These are phyloP conservation scores for Diplodia sapinea DNA, from an alignment of 2,329 filamentous ascomycete genomes.

Conservation along the genomic window DNA sequence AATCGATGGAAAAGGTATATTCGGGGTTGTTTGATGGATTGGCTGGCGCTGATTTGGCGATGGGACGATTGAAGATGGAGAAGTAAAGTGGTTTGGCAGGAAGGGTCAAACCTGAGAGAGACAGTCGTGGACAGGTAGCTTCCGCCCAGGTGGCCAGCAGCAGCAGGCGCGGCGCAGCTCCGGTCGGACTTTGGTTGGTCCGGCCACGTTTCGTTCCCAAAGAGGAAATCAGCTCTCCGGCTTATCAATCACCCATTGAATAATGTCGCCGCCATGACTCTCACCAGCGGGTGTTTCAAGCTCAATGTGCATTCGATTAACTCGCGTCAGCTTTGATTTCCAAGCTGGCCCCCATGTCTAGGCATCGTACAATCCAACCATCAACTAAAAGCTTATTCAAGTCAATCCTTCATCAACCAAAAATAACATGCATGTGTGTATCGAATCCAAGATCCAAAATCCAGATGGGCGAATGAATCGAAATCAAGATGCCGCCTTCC, in stretches of 20 bases:
- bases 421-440: neutral
- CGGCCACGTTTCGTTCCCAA: constrained; percentile 4
- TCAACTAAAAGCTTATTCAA: constrained; percentile 4
- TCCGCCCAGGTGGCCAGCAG: constrained; percentile 6
- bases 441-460: neutral
- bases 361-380: constrained; percentile 2
- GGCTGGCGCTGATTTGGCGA: too few species aligned
- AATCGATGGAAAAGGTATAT: neutral
- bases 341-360: neutral
- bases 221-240: constrained; percentile 12
- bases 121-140: constrained; percentile 7
- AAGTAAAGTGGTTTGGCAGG: neutral
- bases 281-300: neutral
- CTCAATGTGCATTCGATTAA: constrained; percentile 10
- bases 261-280: neutral
- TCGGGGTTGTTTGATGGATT: too few species aligned
- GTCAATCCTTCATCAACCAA: neutral
- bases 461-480: constrained; percentile 1
- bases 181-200: constrained; percentile 19
- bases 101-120: neutral
- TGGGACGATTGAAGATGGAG: too few species aligned
- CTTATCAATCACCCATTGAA: constrained; percentile 11
- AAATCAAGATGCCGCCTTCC: constrained; percentile 33
- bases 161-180: constrained; percentile 2
- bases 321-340: neutral